phyloP scores from a whole-genome alignment of 805 yeast genomes.

The Ogataea neopini region DNA sequence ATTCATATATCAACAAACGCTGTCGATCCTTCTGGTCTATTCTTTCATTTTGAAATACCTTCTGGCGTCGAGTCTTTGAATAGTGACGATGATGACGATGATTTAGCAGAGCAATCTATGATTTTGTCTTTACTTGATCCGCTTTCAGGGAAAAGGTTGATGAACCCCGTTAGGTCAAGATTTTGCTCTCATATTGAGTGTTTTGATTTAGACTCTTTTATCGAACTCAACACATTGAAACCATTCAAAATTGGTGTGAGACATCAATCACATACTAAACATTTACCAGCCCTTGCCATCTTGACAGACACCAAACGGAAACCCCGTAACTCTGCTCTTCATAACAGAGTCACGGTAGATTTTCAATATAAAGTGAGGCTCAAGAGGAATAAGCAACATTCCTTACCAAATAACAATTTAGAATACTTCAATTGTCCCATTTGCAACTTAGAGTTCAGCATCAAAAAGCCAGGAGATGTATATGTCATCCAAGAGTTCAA shows the following conservation, averaged over 20 bases:
- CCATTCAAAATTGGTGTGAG: conserved; percentile 31
- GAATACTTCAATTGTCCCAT: conserved; percentile 37
- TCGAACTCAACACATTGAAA: conserved; percentile 29
- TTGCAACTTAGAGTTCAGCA: conserved; percentile 37
- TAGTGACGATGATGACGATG: conserved; percentile 33
- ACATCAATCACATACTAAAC: conserved; percentile 13
- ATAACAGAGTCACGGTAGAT: conserved; percentile 24
- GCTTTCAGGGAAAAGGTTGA: conserved; percentile 31
- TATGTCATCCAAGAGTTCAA: conserved; percentile 34
- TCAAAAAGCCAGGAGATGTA: conserved; percentile 33
- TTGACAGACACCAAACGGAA: conserved; percentile 30
- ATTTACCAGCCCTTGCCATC: conserved; percentile 23
- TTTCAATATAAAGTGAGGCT: conserved; percentile 26
- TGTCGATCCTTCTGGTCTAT: neutral
- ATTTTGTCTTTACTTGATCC: conserved; percentile 36
- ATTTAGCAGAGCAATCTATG: conserved; percentile 30
- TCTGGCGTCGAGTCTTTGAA: neutral
- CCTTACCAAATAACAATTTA: conserved; percentile 27
- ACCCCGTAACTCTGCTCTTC: conserved; percentile 21
- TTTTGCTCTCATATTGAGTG: conserved; percentile 39
- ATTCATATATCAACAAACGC: neutral
- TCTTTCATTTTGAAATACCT: conserved; percentile 4
- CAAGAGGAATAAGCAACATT: conserved; percentile 21
- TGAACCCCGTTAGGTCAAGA: conserved; percentile 33
- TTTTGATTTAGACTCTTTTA: conserved; percentile 35